Evolutionary conservation across 805 yeast species (phyloP).

Genomic region (Dipodascopsis uninucleata): DNA sequence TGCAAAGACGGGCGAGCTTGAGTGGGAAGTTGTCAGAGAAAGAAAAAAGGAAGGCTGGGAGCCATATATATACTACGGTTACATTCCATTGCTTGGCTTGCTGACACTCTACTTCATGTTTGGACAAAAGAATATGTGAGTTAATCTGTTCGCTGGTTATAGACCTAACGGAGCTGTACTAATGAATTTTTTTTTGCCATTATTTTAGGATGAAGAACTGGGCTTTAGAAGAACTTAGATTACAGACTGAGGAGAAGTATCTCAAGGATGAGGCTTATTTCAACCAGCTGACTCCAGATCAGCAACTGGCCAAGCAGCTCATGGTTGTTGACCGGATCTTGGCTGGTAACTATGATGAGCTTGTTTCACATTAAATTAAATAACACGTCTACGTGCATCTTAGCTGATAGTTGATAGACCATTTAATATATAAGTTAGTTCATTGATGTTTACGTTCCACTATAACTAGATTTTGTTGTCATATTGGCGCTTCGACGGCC

Average conservation of each 20-base stretch:
- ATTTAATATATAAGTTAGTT: no score
- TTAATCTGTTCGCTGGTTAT: slow-evolving; percentile 1
- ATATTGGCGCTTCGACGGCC: no score
- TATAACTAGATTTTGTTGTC: no score
- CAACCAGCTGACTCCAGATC: slow-evolving; percentile 47
- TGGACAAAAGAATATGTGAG: slow-evolving; percentile 45
- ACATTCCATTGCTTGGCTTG: slow-evolving; percentile 64
- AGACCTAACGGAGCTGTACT: no score
- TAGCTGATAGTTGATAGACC: no score
- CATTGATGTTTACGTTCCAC: no score
- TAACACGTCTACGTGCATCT: no score
- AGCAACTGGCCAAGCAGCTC: slow-evolving; percentile 65
- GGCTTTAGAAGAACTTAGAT: slow-evolving; percentile 78
- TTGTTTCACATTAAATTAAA: slow-evolving; percentile 28
- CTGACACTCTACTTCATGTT: slow-evolving; percentile 51
- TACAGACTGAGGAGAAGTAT: slow-evolving; percentile 68
- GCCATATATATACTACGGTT: slow-evolving; percentile 62
- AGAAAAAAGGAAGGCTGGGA: slow-evolving; percentile 86
- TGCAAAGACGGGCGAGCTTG: slow-evolving; percentile 69
- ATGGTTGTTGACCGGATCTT: slow-evolving; percentile 75
- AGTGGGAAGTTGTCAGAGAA: slow-evolving; percentile 74
- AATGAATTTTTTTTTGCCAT: background rate
- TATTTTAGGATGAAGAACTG: slow-evolving; percentile 51
- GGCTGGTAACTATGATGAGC: slow-evolving; percentile 76
- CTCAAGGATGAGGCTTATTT: slow-evolving; percentile 49